phyloP scores from a whole-genome alignment of 2,329 filamentous ascomycete species.

The Ceratocystiopsis sp. region DNA sequence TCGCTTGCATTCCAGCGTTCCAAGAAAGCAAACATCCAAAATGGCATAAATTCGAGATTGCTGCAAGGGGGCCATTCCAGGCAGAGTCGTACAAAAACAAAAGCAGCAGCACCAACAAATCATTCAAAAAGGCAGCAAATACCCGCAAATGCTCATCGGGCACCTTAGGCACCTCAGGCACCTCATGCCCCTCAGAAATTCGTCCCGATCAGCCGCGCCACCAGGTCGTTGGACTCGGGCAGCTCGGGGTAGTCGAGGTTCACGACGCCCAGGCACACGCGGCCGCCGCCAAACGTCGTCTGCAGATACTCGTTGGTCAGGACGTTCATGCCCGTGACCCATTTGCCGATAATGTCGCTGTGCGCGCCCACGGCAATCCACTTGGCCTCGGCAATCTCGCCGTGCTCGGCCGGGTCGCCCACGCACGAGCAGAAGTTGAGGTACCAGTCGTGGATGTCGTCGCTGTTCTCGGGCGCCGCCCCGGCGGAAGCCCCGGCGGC shows the following conservation, averaged over 20 bases:
- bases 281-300: constrained; percentile 11
- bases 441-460: constrained; percentile 13
- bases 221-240: constrained; percentile 21
- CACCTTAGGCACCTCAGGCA: too few relatives aligned
- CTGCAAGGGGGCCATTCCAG: too few relatives aligned
- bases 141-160: too few relatives aligned
- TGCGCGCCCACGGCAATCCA: constrained; percentile 27
- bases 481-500: constrained; percentile 11
- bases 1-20: too few relatives aligned
- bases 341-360: constrained; percentile 20
- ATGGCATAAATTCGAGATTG: too few relatives aligned
- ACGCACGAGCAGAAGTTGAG: constrained; percentile 24
- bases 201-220: constrained; percentile 21
- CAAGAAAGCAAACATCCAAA: too few relatives aligned
- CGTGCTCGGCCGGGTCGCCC: constrained; percentile 19
- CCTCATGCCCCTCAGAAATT: constrained; percentile 17
- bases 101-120: too few relatives aligned
- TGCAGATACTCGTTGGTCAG: constrained; percentile 17
- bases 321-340: constrained; percentile 26
- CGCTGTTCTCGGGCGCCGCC: constrained; percentile 6
- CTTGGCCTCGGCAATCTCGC: constrained; percentile 22
- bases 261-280: constrained; percentile 14
- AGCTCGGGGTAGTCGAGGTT: constrained; percentile 15
- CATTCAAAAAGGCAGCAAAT: not conserved
- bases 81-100: too few relatives aligned